Base-by-base conservation (phyloP, 2,329 filamentous ascomycete genomes). In the Cercospora brassicicola region DNA sequence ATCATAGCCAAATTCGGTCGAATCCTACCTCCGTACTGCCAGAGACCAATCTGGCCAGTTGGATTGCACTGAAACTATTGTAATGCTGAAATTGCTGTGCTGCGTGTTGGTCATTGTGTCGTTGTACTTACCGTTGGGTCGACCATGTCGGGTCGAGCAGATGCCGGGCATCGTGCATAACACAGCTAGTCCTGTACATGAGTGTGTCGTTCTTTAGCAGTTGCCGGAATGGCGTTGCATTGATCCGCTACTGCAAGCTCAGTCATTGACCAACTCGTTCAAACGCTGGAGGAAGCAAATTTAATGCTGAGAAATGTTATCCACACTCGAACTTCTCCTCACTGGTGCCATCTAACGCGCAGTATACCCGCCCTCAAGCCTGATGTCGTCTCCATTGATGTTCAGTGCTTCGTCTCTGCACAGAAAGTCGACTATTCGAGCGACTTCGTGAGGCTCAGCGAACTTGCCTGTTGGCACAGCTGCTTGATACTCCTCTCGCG, bases 341-440 rank as follows among this genome's bases (percentile, higher is more conserved):
- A 18, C n/a, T 20, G 1, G 23, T n/a, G 23, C 15, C 20, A 28
- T 13, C 23, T 55, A 75, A 28, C 68, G 62, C 18, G 68, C 66
- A 9, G 75, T 77, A 55, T 73, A 78, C 4, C 76, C 76, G 3
- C 76, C 76, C 69, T 78, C 80, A 62, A 80, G 74, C 39, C 75
- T 74, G 11, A 81, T 68, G 45, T 81, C 79, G 67, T 77, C 77
- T 7, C 80, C 80, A 59, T 77, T 81, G 48, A 77, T 71, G 72
- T 79, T 81, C 61, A 75, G 64, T 11, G 74, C 72, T 60, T 76
- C 76, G 67, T 80, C 79, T 68, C 74, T 74, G 10, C 75, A 76
- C 51, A 81, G 62, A 64, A 77, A 79, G 0, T 76, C 74, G 73
- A 95, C 91, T 86, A 88, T 69, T 90, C 94, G 78, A 82, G 94